Conservation (phyloP, 352 stramenopile species). For the Pythium periplocum region DNA sequence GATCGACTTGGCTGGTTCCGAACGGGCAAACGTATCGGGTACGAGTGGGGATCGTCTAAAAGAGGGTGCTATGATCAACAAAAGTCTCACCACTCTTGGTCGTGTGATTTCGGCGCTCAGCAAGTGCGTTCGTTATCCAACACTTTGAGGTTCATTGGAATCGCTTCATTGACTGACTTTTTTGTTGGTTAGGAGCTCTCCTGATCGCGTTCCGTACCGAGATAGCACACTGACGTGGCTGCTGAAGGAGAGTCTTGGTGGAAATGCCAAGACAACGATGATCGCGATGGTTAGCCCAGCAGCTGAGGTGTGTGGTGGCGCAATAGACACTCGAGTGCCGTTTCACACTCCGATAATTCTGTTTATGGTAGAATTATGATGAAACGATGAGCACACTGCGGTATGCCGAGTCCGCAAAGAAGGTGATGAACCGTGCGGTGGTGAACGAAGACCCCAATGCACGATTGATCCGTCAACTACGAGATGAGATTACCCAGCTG, state of each 20-base stretch:
- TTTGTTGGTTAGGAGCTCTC: conserved; percentile 2
- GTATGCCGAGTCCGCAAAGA: conserved; percentile 81
- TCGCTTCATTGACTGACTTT: too few relatives aligned
- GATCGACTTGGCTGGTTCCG: conserved; percentile 81
- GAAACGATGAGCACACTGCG: conserved; percentile 83
- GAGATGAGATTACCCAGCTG: conserved; percentile 65
- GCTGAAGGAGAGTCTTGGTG: conserved; percentile 78
- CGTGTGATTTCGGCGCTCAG: conserved; percentile 83
- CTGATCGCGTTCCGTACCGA: conserved; percentile 78
- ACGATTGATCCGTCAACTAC: conserved; percentile 67
- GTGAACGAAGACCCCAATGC: conserved; percentile 84
- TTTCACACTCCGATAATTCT: neutral
- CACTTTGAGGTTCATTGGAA: too few relatives aligned
- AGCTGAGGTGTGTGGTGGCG: conserved; percentile 33
- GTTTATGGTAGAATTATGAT: conserved; percentile 57
- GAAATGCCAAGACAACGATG: conserved; percentile 88
- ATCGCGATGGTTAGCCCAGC: conserved; percentile 79
- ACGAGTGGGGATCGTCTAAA: conserved; percentile 87
- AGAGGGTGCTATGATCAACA: conserved; percentile 91
- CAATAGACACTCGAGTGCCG: too few relatives aligned
- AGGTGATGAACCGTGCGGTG: conserved; percentile 74
- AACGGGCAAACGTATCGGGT: conserved; percentile 71
- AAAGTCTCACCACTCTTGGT: conserved; percentile 86
- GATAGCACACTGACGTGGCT: conserved; percentile 86
- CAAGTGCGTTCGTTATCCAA: conserved; percentile 29